phyloP scores from a whole-genome alignment of 148 eudicot genomes.

The Rhododendron griersonianum region DNA sequence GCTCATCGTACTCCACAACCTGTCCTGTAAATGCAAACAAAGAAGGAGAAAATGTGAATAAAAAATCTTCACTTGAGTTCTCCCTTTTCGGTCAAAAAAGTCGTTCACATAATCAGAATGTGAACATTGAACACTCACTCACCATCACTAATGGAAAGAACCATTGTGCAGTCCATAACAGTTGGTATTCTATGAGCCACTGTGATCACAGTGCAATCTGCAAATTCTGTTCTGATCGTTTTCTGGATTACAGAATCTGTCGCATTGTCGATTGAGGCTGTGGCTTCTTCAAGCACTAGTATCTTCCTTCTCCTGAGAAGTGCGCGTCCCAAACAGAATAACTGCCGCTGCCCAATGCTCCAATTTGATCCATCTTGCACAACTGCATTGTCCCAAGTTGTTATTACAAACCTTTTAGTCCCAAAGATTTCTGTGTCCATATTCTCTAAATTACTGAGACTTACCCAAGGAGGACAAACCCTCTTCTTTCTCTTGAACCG shows the following conservation, averaged over 20 bases:
- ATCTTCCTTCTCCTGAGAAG: slow-evolving; percentile 46
- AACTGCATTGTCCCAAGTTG: slow-evolving; percentile 20
- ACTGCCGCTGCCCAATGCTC: slow-evolving; percentile 63
- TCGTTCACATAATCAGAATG: neutral
- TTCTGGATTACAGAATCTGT: slow-evolving; percentile 50
- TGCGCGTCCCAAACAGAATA: slow-evolving; percentile 57
- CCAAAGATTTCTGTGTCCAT: neutral
- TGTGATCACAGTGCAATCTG: slow-evolving; percentile 36
- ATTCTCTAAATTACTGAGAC: neutral
- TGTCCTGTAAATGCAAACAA: slow-evolving; percentile 34
- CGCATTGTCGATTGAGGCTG: slow-evolving; percentile 61
- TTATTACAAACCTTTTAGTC: neutral
- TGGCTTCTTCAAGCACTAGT: slow-evolving; percentile 60
- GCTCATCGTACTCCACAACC: slow-evolving; percentile 74
- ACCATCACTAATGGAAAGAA: slow-evolving; percentile 51
- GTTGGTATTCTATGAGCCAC: slow-evolving; percentile 42
- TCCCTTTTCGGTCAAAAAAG: neutral
- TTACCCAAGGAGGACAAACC: no score
- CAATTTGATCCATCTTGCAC: slow-evolving; percentile 61
- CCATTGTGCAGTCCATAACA: slow-evolving; percentile 54
- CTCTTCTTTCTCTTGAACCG: no score
- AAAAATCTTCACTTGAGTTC: neutral
- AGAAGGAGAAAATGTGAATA: neutral
- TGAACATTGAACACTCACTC: neutral
- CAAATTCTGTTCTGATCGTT: slow-evolving; percentile 45